These are phyloP conservation scores for Ganoderma sp. DNA, from an alignment of 1,284 basidiomycete genomes.

Conservation along the genomic window DNA sequence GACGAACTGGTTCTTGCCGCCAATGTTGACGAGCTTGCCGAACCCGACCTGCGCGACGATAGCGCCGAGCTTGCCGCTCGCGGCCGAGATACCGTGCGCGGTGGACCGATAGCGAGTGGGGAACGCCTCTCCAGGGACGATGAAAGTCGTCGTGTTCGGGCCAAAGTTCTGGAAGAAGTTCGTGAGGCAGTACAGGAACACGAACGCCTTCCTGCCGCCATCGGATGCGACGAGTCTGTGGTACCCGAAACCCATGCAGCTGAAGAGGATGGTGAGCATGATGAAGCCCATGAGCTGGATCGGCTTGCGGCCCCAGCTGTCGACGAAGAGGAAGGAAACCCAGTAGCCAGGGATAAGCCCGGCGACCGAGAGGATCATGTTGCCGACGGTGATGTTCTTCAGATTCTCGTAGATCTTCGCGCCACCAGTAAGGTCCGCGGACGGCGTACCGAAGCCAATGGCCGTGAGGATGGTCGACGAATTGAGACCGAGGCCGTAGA, in stretches of 20 bases:
- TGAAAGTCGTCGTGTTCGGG: constrained; percentile 76
- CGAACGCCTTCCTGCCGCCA: constrained; percentile 52
- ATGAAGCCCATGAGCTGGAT: constrained; percentile 54
- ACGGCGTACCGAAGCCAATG: constrained; percentile 53
- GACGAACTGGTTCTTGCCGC: constrained; percentile 49
- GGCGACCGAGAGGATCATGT: constrained; percentile 38
- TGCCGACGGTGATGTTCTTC: constrained; percentile 36
- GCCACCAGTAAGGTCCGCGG: constrained; percentile 53
- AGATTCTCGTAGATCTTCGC: constrained; percentile 47
- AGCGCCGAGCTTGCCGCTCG: constrained; percentile 71
- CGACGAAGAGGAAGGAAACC: constrained; percentile 39
- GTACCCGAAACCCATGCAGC: constrained; percentile 62
- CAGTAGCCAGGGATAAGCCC: constrained; percentile 41
- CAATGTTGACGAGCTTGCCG: constrained; percentile 51
- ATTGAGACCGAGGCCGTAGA: constrained; percentile 85
- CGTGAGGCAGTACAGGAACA: constrained; percentile 67
- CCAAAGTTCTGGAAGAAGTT: constrained; percentile 66
- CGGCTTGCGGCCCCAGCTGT: constrained; percentile 38
- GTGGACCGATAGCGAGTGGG: constrained; percentile 78
- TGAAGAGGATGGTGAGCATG: constrained; percentile 58
- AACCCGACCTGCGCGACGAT: constrained; percentile 72
- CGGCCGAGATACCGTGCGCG: constrained; percentile 75
- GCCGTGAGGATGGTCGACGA: constrained; percentile 64
- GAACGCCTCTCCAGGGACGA: constrained; percentile 77
- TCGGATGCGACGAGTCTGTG: constrained; percentile 53